Percentiles rank a stretch among this genome's conserved stretches.
These are phyloP conservation scores for Simplicillium sp. DNA, from an alignment of 2,329 filamentous ascomycete species.

Conservation along the genomic window DNA sequence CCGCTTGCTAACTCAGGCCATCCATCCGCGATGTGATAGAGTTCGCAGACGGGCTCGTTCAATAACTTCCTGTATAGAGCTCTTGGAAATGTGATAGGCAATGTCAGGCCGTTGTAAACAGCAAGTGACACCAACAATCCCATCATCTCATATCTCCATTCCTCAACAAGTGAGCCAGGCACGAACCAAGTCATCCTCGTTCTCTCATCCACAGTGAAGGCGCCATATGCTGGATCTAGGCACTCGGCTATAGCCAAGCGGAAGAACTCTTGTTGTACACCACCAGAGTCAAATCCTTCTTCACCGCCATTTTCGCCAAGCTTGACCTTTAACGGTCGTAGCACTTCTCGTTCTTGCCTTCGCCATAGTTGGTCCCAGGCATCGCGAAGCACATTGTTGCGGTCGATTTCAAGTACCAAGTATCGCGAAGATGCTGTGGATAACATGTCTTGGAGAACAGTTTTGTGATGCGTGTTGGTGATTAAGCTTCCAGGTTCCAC, in stretches of 20 bases:
- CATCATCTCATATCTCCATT: constrained; percentile 85
- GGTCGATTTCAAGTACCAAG: constrained; percentile 58
- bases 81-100: constrained; percentile 81
- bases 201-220: constrained; percentile 68
- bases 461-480: constrained; percentile 47
- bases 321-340: constrained; percentile 80
- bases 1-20: constrained; percentile 78
- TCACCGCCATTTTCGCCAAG: constrained; percentile 77
- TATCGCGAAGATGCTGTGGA: constrained; percentile 61
- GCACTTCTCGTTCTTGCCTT: constrained; percentile 69
- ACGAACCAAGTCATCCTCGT: constrained; percentile 84
- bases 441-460: constrained; percentile 52
- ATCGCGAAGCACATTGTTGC: constrained; percentile 60
- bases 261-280: constrained; percentile 96
- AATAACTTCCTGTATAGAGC: constrained; percentile 77
- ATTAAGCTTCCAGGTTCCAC: constrained; percentile 45
- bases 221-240: constrained; percentile 66
- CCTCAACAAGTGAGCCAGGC: constrained; percentile 68
- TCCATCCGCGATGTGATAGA: constrained; percentile 74
- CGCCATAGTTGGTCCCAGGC: constrained; percentile 85
- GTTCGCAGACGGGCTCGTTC: constrained; percentile 54
- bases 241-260: constrained; percentile 72
- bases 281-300: constrained; percentile 85
- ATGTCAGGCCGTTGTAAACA: constrained; percentile 83
- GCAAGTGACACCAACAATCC: constrained; percentile 84